Evolutionary conservation across 257 asterid species (phyloP).

Genomic region (Nicotiana attenuata): DNA sequence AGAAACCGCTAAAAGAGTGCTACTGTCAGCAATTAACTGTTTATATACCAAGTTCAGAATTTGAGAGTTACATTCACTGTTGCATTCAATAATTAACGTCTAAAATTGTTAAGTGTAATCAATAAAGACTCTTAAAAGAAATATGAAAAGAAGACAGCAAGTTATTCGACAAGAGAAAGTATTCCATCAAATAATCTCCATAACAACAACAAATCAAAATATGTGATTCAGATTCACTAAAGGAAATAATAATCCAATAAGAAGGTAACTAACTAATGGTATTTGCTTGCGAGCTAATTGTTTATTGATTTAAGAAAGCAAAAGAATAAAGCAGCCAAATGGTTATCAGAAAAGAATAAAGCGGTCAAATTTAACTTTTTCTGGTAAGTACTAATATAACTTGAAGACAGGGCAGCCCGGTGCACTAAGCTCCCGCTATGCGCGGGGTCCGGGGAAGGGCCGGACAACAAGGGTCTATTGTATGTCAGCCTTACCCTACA

Average conservation of each 20-base stretch:
- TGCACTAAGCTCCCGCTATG: too few species aligned
- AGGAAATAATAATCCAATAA: background rate
- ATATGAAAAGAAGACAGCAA: too few species aligned
- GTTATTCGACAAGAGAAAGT: too few species aligned
- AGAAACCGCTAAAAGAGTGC: slow-evolving; percentile 2
- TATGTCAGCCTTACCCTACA: too few species aligned
- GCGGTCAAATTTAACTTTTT: background rate
- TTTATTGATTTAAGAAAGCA: background rate
- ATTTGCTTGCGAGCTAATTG: background rate
- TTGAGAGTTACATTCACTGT: background rate
- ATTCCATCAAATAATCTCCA: too few species aligned
- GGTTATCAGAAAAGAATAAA: background rate
- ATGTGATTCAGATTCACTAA: background rate
- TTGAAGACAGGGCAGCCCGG: background rate
- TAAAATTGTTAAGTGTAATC: background rate
- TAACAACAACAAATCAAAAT: background rate
- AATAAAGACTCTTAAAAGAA: too few species aligned
- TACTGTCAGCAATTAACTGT: background rate
- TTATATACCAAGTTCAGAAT: background rate
- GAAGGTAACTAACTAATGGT: background rate
- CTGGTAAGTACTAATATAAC: background rate
- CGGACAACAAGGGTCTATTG: too few species aligned
- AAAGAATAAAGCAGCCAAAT: background rate
- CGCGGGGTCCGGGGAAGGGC: too few species aligned
- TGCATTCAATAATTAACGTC: background rate